Evolutionary conservation across 1,139 yeast genomes (phyloP), one percentile per base, ranked within the genome.

Genomic region (Debaryomyces psychrophilus): DNA sequence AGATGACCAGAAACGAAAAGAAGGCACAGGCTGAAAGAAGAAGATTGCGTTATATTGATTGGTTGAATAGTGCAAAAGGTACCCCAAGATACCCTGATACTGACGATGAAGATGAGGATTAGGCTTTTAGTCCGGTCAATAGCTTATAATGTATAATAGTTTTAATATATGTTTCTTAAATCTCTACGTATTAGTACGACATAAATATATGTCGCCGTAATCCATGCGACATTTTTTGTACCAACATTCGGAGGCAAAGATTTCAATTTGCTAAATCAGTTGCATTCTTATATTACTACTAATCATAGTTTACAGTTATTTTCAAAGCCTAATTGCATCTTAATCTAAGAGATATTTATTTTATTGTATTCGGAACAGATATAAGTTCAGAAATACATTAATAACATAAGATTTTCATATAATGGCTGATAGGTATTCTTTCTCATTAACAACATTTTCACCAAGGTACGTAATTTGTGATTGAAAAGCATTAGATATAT

Each of bases 371-470:
- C 14, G 6, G 11, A 18, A 15, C 34, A 38, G n/a, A 28, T n/a
- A 31, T 31, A 35, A 14, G n/a, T 17, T 2, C 9, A 27, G 15
- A 26, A 27, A n/a, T 17, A 38, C 18, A 11, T 20, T 12, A 22
- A 7, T 18, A 17, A 29, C 28, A 38, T 27, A 28, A 20, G 28
- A 38, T 26, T 38, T 26, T 23, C 20, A 27, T 48, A 68, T 50
- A 50, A 92, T 93, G 97, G 97, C 99, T 54, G 98, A 93, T 69
- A 83, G 98, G 79, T 93, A 95, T 72, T 92, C 99, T 12, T 95
- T 95, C 67, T 95, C 99, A 22, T 81, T 93, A 55, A 92, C 98
- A 40, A 92, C 98, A 28, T 92, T 92, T 68, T 90, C 97, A 46
- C 98, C 98, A 64, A 87, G 88, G 92, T 86, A 81, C 54, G 90